Conservation (phyloP, 169 alveolate genomes). For the Plasmodium berghei region DNA sequence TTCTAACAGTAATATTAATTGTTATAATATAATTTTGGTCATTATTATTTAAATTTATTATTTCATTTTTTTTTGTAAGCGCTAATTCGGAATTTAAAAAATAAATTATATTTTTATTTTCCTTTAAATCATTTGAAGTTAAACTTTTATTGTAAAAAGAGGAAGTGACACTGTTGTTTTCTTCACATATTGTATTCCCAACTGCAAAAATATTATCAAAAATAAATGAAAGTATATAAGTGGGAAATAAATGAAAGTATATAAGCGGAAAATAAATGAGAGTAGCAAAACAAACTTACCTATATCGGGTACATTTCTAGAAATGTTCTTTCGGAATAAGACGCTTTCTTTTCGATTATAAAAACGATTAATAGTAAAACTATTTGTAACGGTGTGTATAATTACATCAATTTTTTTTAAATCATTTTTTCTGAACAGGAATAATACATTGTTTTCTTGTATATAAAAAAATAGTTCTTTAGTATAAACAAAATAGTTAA, state of each 20-base stretch:
- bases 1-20: constrained; percentile 38
- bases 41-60: constrained; percentile 27
- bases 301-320: constrained; percentile 3
- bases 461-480: constrained; percentile 56
- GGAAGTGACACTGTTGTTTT: constrained; percentile 21
- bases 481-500: constrained; percentile 49
- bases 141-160: constrained; percentile 21
- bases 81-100: constrained; percentile 43
- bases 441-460: constrained; percentile 34
- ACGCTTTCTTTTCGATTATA: constrained; percentile 1
- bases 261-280: too few species aligned
- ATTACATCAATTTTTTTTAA: constrained; percentile 44
- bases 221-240: neutral
- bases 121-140: constrained; percentile 5
- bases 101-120: constrained; percentile 48
- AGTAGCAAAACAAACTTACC: constrained; percentile 7
- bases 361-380: constrained; percentile 32
- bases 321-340: neutral
- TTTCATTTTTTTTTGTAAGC: constrained; percentile 51
- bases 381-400: constrained; percentile 27
- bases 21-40: constrained; percentile 22
- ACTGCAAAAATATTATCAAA: neutral
- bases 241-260: too few species aligned
- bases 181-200: constrained; percentile 22
- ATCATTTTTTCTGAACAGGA: constrained; percentile 35